A percentile compares a stretch with the other conserved stretches of the same genome.
Evolutionary conservation across 345 rosid genomes (phyloP).

Genomic region (Passiflora organensis): DNA sequence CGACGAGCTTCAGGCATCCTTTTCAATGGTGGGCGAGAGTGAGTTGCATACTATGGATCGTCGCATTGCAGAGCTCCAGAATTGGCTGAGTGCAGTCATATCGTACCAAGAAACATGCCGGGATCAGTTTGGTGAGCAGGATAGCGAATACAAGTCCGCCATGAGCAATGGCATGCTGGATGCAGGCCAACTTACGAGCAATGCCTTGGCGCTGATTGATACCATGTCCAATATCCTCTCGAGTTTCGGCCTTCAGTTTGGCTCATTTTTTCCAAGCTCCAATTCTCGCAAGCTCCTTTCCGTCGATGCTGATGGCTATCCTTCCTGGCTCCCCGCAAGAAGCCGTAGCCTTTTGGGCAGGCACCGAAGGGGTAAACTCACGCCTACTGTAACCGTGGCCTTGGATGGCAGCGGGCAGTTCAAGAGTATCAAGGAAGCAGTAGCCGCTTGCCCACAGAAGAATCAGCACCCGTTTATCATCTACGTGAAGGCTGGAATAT

Average conservation of each 20-base stretch:
- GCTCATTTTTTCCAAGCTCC: not conserved
- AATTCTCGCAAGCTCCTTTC: constrained; percentile 1
- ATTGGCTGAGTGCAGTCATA: constrained; percentile 21
- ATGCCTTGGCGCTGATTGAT: constrained; percentile 18
- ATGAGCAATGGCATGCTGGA: constrained; percentile 1
- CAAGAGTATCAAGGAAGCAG: constrained; percentile 22
- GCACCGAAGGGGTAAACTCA: not conserved
- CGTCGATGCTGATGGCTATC: constrained; percentile 15
- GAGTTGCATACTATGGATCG: constrained; percentile 5
- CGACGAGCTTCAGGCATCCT: constrained; percentile 13
- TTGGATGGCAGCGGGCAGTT: constrained; percentile 22
- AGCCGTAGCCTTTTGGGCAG: constrained; percentile 15
- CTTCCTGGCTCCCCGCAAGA: constrained; percentile 19
- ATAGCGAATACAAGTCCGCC: not conserved
- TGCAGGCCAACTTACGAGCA: constrained; percentile 20
- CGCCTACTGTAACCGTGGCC: constrained; percentile 23
- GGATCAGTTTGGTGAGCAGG: constrained; percentile 16
- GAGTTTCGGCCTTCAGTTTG: constrained; percentile 7
- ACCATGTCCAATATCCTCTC: constrained; percentile 8
- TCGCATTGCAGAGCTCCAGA: constrained; percentile 12
- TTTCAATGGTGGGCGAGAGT: not conserved
- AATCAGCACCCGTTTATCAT: constrained; percentile 15
- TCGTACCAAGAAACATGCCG: constrained; percentile 22
- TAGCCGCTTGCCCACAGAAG: constrained; percentile 8
- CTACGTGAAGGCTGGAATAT: constrained; percentile 20